Evolutionary conservation across 352 stramenopile genomes (phyloP), one percentile per base, ranked within the genome.

Genomic region (Globisporangium cylindrosporum): DNA sequence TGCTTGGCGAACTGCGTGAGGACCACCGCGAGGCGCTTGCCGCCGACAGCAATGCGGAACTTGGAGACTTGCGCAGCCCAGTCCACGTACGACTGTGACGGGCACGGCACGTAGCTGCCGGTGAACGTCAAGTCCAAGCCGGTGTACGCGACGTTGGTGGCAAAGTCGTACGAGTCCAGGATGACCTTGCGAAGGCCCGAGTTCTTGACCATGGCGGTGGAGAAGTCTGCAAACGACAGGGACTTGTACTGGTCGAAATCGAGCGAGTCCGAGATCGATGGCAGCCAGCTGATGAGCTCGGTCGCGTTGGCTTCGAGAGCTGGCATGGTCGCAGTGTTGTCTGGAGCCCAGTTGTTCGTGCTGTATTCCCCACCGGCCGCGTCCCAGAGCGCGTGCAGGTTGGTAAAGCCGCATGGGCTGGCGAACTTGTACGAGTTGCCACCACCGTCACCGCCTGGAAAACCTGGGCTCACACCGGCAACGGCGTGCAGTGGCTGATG

Each of bases 301-400:
- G 76, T 79, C 0, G 84, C 84, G 64, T 89, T 84, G 10, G 61
- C 34, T 25, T 64, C 56, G 49, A 85, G 66, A 14, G 49, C 34
- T 22, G 32, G 48, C 49, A 62, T 54, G 14, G 59, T 22, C 64
- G 46, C 32, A 77, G 53, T 71, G 70, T 9, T 76, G 55, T 51
- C 43, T 22, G 43, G 43, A 14, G 64, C 62, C 84, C 84, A 92
- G 67, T 91, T 81, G 72, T 84, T 88, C 48, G 75, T 48, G 32
- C 68, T 77, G 68, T 80, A 86, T 14, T 81, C 55, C 10, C 84
- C 84, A 24, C 76, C 82, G 18, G 77, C 81, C 4, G 72, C 73
- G 27, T 92, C 84, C 77, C 79, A 92, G 18, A 90, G 68, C 3
- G 81, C 79, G 69, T 93, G 84, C 34, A 90, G 65, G 80, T 93